Percentiles rank a stretch among this genome's conserved stretches.
Conservation (phyloP, 768 basidiomycete genomes). For the Rubroboletus satanas region DNA sequence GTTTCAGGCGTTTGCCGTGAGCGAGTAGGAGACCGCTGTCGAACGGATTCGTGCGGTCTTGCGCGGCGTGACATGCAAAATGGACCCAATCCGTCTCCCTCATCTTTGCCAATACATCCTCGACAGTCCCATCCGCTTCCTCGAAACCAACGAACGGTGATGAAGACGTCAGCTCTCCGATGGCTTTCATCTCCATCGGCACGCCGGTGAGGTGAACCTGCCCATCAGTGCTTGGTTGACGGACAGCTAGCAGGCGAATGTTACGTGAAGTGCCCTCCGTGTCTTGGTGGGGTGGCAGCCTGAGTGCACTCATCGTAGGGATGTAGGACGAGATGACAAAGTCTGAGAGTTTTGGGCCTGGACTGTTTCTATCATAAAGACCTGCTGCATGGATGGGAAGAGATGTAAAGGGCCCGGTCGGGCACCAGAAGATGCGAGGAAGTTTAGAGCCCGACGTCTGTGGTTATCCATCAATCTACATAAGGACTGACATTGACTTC, state of each 20-base stretch:
- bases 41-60: slow-evolving; percentile 17
- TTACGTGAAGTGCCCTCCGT: background rate
- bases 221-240: slow-evolving; percentile 14
- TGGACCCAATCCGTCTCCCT: slow-evolving; percentile 17
- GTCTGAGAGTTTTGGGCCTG: background rate
- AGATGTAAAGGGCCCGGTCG: background rate
- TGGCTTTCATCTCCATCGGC: slow-evolving; percentile 21
- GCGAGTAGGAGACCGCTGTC: slow-evolving; percentile 18
- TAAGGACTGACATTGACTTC: background rate
- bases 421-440: background rate
- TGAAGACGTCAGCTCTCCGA: background rate
- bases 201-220: background rate
- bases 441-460: background rate
- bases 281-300: background rate
- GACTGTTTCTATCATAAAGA: background rate
- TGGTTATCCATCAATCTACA: no score
- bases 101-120: background rate
- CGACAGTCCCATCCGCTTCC: background rate
- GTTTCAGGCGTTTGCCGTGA: background rate
- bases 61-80: slow-evolving; percentile 32
- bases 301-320: slow-evolving; percentile 25
- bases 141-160: background rate
- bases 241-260: slow-evolving; percentile 5
- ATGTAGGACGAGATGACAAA: slow-evolving; percentile 22
- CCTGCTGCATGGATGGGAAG: background rate